These are phyloP conservation scores for Apiospora aurea DNA, from an alignment of 2,329 filamentous ascomycete genomes.

Conservation along the genomic window DNA sequence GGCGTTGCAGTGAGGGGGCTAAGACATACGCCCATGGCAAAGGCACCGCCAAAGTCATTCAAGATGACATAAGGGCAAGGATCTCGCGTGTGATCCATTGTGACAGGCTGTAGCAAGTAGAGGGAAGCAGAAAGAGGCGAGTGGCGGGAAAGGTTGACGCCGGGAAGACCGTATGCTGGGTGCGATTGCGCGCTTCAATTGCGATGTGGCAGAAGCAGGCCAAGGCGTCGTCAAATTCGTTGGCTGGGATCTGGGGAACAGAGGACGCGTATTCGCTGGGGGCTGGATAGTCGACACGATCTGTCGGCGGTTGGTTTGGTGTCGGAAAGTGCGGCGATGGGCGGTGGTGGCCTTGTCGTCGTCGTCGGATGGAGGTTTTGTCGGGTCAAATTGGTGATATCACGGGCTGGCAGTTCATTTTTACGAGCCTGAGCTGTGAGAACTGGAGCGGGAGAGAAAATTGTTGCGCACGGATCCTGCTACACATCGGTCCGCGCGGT, in stretches of 20 bases:
- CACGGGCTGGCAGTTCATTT: not conserved
- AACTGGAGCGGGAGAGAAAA: constrained; percentile 26
- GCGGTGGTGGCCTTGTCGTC: not conserved
- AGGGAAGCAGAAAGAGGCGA: not conserved
- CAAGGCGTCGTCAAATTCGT: too few species aligned
- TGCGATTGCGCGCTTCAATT: constrained; percentile 11
- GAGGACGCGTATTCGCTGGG: not conserved
- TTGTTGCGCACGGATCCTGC: constrained; percentile 30
- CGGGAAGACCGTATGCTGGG: not conserved
- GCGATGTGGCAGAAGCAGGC: not conserved
- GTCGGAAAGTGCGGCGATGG: not conserved
- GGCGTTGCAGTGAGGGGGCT: not conserved
- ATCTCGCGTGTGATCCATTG: constrained; percentile 95
- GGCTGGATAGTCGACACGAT: not conserved
- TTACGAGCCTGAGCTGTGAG: not conserved
- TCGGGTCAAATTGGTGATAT: constrained; percentile 8
- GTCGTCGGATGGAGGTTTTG: not conserved
- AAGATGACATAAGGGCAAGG: constrained; percentile 96
- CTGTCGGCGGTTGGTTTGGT: not conserved
- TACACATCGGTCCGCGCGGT: not conserved
- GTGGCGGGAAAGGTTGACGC: not conserved
- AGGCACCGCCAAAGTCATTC: constrained; percentile 97
- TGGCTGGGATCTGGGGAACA: too few species aligned
- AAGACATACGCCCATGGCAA: constrained; percentile 78
- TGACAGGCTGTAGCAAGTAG: not conserved